Conservation (phyloP, 768 basidiomycete species). For the Leucocoprinus leucothites region DNA sequence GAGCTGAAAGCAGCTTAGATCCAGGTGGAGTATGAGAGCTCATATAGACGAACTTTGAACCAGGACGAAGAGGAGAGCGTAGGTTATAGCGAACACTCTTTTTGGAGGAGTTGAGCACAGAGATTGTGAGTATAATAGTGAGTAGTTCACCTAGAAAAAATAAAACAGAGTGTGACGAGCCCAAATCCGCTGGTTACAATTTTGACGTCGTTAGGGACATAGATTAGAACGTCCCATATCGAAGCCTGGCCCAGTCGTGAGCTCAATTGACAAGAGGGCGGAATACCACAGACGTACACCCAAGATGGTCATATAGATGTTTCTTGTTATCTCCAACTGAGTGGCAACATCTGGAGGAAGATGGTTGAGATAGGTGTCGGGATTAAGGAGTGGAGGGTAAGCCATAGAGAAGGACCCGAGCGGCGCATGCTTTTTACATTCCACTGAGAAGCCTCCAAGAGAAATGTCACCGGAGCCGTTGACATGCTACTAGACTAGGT, state of each 20-base stretch:
- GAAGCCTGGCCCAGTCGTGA: conserved; percentile 32
- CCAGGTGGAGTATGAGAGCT: conserved; percentile 12
- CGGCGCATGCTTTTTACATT: no score
- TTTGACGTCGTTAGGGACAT: conserved; percentile 23
- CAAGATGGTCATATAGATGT: conserved; percentile 21
- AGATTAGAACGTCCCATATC: not conserved
- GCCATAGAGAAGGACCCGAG: no score
- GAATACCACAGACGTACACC: conserved; percentile 18
- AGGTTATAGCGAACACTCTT: conserved; percentile 21
- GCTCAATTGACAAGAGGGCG: conserved; percentile 20
- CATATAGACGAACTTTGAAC: conserved; percentile 20
- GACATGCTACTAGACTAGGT: no score
- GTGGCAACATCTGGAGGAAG: conserved; percentile 20
- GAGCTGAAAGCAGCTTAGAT: not conserved
- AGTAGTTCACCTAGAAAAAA: conserved; percentile 27
- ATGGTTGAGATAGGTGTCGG: conserved; percentile 24
- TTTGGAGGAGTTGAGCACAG: not conserved
- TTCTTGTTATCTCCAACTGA: conserved; percentile 22
- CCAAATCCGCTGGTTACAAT: conserved; percentile 18
- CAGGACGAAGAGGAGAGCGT: conserved; percentile 19
- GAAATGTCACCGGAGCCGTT: no score
- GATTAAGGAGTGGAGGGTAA: conserved; percentile 13
- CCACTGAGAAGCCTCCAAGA: no score
- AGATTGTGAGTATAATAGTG: not conserved
- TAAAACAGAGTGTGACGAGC: conserved; percentile 23